phyloP scores from a whole-genome alignment of 2,329 filamentous ascomycete species.

The Aspergillus cejpii region DNA sequence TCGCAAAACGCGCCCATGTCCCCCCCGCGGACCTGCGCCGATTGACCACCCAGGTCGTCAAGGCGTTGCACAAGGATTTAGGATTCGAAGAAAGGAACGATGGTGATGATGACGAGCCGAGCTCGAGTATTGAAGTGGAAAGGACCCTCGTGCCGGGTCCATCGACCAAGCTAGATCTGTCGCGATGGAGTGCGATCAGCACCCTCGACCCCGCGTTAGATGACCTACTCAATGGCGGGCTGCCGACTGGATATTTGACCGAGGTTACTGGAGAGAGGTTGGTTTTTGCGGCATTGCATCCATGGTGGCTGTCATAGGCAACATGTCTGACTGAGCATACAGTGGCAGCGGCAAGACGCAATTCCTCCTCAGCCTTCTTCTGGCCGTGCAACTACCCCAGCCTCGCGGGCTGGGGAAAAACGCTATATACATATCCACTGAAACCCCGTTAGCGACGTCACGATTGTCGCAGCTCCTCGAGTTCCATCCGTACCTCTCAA shows the following conservation, averaged over 20 bases:
- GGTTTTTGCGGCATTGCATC: background rate
- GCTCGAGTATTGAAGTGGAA: slow-evolving; percentile 21
- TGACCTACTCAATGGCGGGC: slow-evolving; percentile 63
- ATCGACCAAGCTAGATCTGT: slow-evolving; percentile 28
- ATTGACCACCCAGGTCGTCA: slow-evolving; percentile 60
- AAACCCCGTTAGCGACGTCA: slow-evolving; percentile 73
- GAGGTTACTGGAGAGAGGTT: slow-evolving; percentile 88
- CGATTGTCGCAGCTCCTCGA: slow-evolving; percentile 74
- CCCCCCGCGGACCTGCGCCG: slow-evolving; percentile 73
- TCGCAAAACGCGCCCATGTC: slow-evolving; percentile 77
- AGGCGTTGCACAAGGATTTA: slow-evolving; percentile 60
- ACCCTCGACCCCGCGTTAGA: slow-evolving; percentile 73
- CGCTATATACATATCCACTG: slow-evolving; percentile 92
- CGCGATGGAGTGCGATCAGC: slow-evolving; percentile 59
- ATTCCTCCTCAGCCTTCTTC: slow-evolving; percentile 74
- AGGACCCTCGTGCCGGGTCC: slow-evolving; percentile 14
- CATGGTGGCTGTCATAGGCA: background rate
- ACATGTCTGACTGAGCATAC: slow-evolving; percentile 12
- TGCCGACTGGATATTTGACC: slow-evolving; percentile 73
- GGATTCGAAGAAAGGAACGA: slow-evolving; percentile 31
- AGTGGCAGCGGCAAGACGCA: slow-evolving; percentile 93
- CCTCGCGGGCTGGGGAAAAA: slow-evolving; percentile 63
- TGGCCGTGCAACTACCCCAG: slow-evolving; percentile 72
- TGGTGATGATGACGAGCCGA: slow-evolving; percentile 11
- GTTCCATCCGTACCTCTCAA: slow-evolving; percentile 55